A percentile compares a stretch with the other conserved stretches of the same genome.
phyloP scores from a whole-genome alignment of 495 filamentous ascomycete genomes.

The Talaromyces adpressus region DNA sequence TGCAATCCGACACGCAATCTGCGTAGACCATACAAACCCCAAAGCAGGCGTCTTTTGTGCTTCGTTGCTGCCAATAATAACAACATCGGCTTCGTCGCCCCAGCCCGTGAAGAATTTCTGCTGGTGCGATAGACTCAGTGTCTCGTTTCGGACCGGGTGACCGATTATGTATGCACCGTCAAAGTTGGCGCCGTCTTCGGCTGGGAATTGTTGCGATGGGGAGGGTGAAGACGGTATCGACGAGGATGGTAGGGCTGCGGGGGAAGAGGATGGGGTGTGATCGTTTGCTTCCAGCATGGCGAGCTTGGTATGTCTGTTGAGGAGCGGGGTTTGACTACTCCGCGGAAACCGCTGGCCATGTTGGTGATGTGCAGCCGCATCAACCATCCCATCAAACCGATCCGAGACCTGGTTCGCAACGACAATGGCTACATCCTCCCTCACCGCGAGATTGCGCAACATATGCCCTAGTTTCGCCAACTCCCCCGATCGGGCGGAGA shows the following conservation, averaged over 20 bases:
- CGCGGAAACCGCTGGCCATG: slow-evolving; percentile 5
- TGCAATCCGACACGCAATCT: slow-evolving; percentile 74
- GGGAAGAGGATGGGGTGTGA: background rate
- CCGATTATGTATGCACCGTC: slow-evolving; percentile 35
- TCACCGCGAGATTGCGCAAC: slow-evolving; percentile 65
- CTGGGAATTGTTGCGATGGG: slow-evolving; percentile 23
- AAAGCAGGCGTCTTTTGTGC: slow-evolving; percentile 74
- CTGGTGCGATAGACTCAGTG: slow-evolving; percentile 76
- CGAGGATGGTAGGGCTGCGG: background rate
- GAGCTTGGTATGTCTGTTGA: slow-evolving; percentile 4
- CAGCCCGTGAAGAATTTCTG: slow-evolving; percentile 92
- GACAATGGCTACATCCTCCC: slow-evolving; percentile 72
- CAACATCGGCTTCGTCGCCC: slow-evolving; percentile 53
- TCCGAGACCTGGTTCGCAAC: slow-evolving; percentile 96
- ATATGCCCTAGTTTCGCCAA: slow-evolving; percentile 70
- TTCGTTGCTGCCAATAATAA: slow-evolving; percentile 8
- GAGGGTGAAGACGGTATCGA: slow-evolving; percentile 17
- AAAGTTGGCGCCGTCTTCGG: slow-evolving; percentile 26
- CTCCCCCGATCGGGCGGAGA: slow-evolving; percentile 51
- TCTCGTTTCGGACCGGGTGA: slow-evolving; percentile 32
- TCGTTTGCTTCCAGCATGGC: background rate
- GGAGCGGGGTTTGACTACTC: slow-evolving; percentile 3
- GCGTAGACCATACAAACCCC: slow-evolving; percentile 85
- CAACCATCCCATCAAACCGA: slow-evolving; percentile 49
- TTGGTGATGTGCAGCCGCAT: background rate